Percentiles rank a stretch among this genome's conserved stretches.
Evolutionary conservation across 495 filamentous ascomycete species (phyloP).

Genomic region (Neurospora sp.): DNA sequence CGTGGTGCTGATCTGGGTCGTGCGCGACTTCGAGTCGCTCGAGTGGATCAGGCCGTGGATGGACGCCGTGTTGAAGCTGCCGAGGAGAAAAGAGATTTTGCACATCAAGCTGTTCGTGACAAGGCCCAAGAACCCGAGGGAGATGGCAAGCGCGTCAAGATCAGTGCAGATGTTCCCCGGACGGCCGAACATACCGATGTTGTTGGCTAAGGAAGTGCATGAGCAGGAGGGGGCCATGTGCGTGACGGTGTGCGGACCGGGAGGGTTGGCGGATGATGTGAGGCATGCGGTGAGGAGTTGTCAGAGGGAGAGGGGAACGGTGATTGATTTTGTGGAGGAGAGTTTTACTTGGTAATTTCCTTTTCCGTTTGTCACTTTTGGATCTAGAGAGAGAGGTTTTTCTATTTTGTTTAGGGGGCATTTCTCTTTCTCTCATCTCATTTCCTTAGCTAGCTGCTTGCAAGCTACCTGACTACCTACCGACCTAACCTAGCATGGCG

Average conservation of each 20-base stretch:
- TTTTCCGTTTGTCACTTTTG: neutral
- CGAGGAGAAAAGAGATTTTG: conserved; percentile 64
- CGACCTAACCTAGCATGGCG: neutral
- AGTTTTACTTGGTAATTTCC: conserved; percentile 69
- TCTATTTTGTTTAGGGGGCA: neutral
- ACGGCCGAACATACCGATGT: conserved; percentile 69
- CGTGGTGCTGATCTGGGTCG: conserved; percentile 80
- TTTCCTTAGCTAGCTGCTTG: neutral
- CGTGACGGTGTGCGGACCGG: conserved; percentile 85
- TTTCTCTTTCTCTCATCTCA: neutral
- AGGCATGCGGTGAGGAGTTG: conserved; percentile 58
- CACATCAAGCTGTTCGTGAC: conserved; percentile 84
- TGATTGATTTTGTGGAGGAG: conserved; percentile 78
- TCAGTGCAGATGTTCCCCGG: conserved; percentile 86
- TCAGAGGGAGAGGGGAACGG: conserved; percentile 44
- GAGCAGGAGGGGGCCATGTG: conserved; percentile 77
- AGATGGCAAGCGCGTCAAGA: conserved; percentile 56
- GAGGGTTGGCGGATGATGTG: conserved; percentile 74
- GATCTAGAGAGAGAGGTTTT: neutral
- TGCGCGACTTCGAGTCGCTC: conserved; percentile 74
- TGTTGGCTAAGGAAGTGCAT: conserved; percentile 67
- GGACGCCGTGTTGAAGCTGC: conserved; percentile 73
- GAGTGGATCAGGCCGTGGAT: conserved; percentile 95
- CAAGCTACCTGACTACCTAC: neutral
- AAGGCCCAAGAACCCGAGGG: conserved; percentile 59